Evolutionary conservation across 2,329 filamentous ascomycete genomes (phyloP), one percentile per base, ranked within the genome.

Genomic region (Hymenoscyphus linearis): DNA sequence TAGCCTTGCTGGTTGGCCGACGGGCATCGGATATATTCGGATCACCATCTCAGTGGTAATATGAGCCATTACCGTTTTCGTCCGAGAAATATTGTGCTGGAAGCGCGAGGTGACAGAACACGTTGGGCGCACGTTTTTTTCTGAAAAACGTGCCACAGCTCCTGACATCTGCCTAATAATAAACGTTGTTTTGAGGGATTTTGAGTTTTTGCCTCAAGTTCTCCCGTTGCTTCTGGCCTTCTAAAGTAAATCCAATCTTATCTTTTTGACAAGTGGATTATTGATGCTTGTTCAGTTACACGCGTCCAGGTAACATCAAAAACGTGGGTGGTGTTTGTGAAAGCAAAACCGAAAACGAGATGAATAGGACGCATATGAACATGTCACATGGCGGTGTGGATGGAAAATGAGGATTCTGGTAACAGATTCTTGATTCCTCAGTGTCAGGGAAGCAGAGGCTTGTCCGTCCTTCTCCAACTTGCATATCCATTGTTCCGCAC

Each of bases 351-450:
- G 22, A 47, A 10, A n/a, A 25, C 22, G 40, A 47, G 18, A 47
- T 54, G 52, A 35, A 47, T 54, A 27, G 16, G 27, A 35, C n/a
- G n/a, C n/a, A n/a, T n/a, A n/a, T n/a, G n/a, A n/a, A n/a, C n/a
- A n/a, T n/a, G n/a, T n/a, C n/a, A n/a, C n/a, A n/a, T 54, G 52
- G 52, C 52, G 52, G 52, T 54, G 52, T 54, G 26, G 27, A 34
- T 9, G 52, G n/a, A 47, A 18, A 47, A 47, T 47, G 14, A 47
- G 18, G 18, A 47, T 3, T 18, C 18, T 22, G 7, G 18, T 47
- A 18, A 47, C 18, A 47, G 12, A 12, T 47, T n/a, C 22, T n/a
- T 40, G 18, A 18, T 2, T 22, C 22, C 22, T 47, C 22, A 47
- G 6, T 10, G 7, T 6, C 22, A 22, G 3, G n/a, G 22, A 47